Evolutionary conservation across 768 basidiomycete species (phyloP).

Genomic region (Ephemerocybe angulata): DNA sequence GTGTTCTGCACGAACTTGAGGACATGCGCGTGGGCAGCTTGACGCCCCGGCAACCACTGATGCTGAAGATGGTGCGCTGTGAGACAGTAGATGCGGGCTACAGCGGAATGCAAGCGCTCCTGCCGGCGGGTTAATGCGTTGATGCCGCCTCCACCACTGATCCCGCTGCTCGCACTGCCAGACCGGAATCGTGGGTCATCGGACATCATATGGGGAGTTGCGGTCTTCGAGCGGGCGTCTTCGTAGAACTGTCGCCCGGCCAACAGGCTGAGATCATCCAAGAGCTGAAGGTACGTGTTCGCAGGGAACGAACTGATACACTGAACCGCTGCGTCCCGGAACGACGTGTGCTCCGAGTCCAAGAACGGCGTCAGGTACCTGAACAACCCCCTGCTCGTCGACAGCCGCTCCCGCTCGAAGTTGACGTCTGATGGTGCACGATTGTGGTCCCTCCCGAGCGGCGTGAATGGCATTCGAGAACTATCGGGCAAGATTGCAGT

Average conservation of each 20-base stretch:
- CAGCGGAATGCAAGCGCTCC: slow-evolving; percentile 78
- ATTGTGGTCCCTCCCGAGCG: slow-evolving; percentile 61
- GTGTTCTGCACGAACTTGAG: slow-evolving; percentile 86
- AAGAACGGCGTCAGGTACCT: slow-evolving; percentile 83
- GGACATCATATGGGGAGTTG: slow-evolving; percentile 24
- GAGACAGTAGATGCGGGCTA: slow-evolving; percentile 84
- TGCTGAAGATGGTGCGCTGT: slow-evolving; percentile 76
- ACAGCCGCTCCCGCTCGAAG: slow-evolving; percentile 77
- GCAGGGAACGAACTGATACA: slow-evolving; percentile 87
- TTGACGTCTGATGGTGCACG: slow-evolving; percentile 69
- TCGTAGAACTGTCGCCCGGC: slow-evolving; percentile 84
- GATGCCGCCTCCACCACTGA: too few relatives aligned
- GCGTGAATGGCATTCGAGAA: slow-evolving; percentile 49
- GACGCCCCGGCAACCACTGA: slow-evolving; percentile 62
- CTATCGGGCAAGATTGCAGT: slow-evolving; percentile 67
- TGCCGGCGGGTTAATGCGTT: slow-evolving; percentile 52
- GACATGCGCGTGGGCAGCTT: slow-evolving; percentile 72
- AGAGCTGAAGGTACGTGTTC: slow-evolving; percentile 69
- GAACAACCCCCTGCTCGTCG: slow-evolving; percentile 80
- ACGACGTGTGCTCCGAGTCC: slow-evolving; percentile 77
- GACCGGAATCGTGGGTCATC: slow-evolving; percentile 57
- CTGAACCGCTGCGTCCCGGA: slow-evolving; percentile 82
- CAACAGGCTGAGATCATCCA: slow-evolving; percentile 81
- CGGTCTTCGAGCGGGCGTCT: slow-evolving; percentile 49
- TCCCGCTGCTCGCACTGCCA: slow-evolving; percentile 31